Percentiles rank a stretch among this genome's conserved stretches.
Evolutionary conservation across 139 green algal species (phyloP).

Genomic region (Picochlorum sp.): DNA sequence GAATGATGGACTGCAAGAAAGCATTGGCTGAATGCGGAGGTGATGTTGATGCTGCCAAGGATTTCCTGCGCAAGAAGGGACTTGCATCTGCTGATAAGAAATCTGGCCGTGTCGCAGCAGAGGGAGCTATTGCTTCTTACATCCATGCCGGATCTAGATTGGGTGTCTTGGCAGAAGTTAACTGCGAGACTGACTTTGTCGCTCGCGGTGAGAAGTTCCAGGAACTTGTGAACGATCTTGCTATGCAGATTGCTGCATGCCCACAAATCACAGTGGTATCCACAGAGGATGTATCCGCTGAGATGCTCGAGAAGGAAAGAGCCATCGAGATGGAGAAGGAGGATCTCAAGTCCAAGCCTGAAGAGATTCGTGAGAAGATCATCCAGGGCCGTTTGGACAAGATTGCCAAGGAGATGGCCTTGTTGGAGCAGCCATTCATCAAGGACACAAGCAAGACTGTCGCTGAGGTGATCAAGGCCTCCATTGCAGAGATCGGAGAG

Average conservation of each 20-base stretch:
- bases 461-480: slow-evolving; percentile 82
- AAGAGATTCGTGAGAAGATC: slow-evolving; percentile 92
- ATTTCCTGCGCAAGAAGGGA: slow-evolving; percentile 81
- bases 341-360: slow-evolving; percentile 87
- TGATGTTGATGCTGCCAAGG: slow-evolving; percentile 70
- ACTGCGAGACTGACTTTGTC: slow-evolving; percentile 99
- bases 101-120: slow-evolving; percentile 66
- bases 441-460: slow-evolving; percentile 88
- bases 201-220: slow-evolving; percentile 82
- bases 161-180: slow-evolving; percentile 76
- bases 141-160: slow-evolving; percentile 85
- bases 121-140: slow-evolving; percentile 80
- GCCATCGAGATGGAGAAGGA: slow-evolving; percentile 95
- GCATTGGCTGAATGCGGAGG: slow-evolving; percentile 67
- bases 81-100: slow-evolving; percentile 96
- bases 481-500: slow-evolving; percentile 82
- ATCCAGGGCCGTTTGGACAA: slow-evolving; percentile 90
- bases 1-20: slow-evolving; percentile 99
- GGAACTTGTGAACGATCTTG: slow-evolving; percentile 73
- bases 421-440: slow-evolving; percentile 89
- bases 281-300: slow-evolving; percentile 64
- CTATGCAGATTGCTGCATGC: slow-evolving; percentile 68
- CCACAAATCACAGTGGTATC: slow-evolving; percentile 50
- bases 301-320: slow-evolving; percentile 73
- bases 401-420: slow-evolving; percentile 69